Evolutionary conservation across 768 basidiomycete species (phyloP), one percentile per base, ranked within the genome.

Genomic region (Agrocybe pediades): DNA sequence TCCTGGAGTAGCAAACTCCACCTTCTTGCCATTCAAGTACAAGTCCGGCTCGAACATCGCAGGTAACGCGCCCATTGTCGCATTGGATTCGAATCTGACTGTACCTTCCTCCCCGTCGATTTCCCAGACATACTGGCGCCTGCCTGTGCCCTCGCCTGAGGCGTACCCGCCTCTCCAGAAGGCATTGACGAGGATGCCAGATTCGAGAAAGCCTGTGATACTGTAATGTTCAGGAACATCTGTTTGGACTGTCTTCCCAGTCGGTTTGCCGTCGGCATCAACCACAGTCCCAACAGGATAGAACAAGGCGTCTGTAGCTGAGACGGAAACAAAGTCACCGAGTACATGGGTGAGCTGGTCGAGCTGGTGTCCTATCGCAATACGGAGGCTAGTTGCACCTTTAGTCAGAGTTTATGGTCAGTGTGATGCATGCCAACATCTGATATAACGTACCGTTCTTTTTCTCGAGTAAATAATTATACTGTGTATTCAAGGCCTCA

Each of bases 101-200:
- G 58, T 57, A 0, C 70, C 70, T 1, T 68, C 64, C 39, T 71
- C 70, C 6, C 71, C 72, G 40, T 72, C 68, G 36, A 73, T 72
- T 48, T 62, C 57, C 71, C 71, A 74, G 9, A 60, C 36, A 20
- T 74, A 59, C 3, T 62, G 57, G 24, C 51, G 59, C 19, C 68
- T 56, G 4, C 67, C 70, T 3, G 54, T 54, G 6, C 60, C 57
- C 2, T 36, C 33, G 33, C 33, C 33, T 3, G 53, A 45, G 6
- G 51, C 46, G 30, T 64, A 57, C 13, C 67, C 70, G 0, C 53
- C 53, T 15, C 67, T 60, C 60, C 65, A 68, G 17, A 56, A 57
- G 6, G 69, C 53, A 23, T 56, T 68, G 16, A 61, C 63, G 1
- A 71, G 25, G 13, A 67, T 67, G 7, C 73, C 75, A 16, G 60